These are phyloP conservation scores for Coleophoma cylindrospora DNA, from an alignment of 2,329 filamentous ascomycete genomes.

Conservation along the genomic window DNA sequence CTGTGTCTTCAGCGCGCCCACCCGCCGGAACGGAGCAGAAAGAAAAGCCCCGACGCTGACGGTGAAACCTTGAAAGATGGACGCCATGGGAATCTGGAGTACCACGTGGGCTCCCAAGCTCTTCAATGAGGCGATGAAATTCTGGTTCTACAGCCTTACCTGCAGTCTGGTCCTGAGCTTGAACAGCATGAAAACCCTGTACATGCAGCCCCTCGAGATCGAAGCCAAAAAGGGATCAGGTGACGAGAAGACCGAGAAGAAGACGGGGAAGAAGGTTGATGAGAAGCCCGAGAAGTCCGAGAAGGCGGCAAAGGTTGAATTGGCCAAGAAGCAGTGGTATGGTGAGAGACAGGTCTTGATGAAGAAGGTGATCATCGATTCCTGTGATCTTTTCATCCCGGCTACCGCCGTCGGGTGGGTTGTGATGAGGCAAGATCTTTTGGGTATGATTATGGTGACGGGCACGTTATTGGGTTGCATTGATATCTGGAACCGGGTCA, in stretches of 20 bases:
- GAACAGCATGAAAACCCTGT: conserved; percentile 33
- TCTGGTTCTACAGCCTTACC: conserved; percentile 62
- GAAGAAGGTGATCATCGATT: conserved; percentile 48
- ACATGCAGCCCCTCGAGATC: neutral
- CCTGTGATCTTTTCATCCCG: conserved; percentile 59
- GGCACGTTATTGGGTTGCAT: conserved; percentile 54
- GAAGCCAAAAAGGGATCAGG: conserved; percentile 2
- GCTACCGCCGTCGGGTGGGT: conserved; percentile 44
- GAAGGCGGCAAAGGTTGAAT: conserved; percentile 20
- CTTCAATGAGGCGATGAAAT: conserved; percentile 57
- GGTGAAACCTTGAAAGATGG: conserved; percentile 18
- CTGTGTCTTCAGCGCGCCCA: neutral
- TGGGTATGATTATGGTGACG: conserved; percentile 55
- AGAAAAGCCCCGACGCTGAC: neutral
- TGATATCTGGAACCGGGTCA: conserved; percentile 55
- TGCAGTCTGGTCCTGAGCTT: conserved; percentile 41
- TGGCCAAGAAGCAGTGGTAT: conserved; percentile 9
- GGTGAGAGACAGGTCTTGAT: conserved; percentile 30
- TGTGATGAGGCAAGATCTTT: conserved; percentile 50
- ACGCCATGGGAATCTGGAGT: conserved; percentile 45
- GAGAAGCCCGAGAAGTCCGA: conserved; percentile 27
- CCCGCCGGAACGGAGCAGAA: conserved; percentile 24
- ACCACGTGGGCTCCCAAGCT: conserved; percentile 38
- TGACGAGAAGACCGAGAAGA: neutral
- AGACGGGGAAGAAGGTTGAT: neutral